Conservation (phyloP, 805 yeast genomes). For the Barnettozyma sp. region DNA sequence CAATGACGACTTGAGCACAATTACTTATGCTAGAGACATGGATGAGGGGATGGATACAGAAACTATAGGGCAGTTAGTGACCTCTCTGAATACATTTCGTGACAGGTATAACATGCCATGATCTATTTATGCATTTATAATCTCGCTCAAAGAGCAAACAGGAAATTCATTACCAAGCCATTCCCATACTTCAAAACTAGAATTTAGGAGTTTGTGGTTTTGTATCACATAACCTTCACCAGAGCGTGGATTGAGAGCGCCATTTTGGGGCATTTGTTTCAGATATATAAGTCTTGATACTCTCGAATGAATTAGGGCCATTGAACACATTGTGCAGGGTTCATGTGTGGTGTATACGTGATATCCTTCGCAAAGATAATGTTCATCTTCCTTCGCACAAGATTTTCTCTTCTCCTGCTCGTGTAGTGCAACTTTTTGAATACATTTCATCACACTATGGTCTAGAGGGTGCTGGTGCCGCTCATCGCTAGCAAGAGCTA, state of each 20-base stretch:
- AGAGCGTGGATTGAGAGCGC: constrained; percentile 47
- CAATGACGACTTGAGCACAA: constrained; percentile 24
- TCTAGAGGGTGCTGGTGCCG: constrained; percentile 45
- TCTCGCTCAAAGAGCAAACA: constrained; percentile 20
- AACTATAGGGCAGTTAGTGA: constrained; percentile 15
- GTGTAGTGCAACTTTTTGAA: constrained; percentile 50
- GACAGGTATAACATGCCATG: constrained; percentile 5
- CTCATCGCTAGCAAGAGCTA: constrained; percentile 32
- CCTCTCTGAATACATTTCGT: constrained; percentile 18
- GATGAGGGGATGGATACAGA: constrained; percentile 1
- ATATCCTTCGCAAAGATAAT: constrained; percentile 67
- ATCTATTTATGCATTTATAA: constrained; percentile 19
- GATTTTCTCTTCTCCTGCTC: constrained; percentile 40
- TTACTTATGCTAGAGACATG: constrained; percentile 15
- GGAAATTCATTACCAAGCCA: constrained; percentile 44
- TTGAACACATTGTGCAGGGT: constrained; percentile 94
- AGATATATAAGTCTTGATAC: constrained; percentile 62
- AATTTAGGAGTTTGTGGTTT: constrained; percentile 66
- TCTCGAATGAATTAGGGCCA: constrained; percentile 93
- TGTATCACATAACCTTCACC: constrained; percentile 73
- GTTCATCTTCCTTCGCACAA: constrained; percentile 5
- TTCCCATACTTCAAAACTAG: constrained; percentile 80
- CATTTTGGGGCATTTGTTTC: constrained; percentile 40
- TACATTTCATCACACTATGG: constrained; percentile 74
- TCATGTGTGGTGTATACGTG: constrained; percentile 89